Evolutionary conservation across 2,329 filamentous ascomycete species (phyloP), one percentile per base, ranked within the genome.

Genomic region (Pseudogymnoascus sp.): DNA sequence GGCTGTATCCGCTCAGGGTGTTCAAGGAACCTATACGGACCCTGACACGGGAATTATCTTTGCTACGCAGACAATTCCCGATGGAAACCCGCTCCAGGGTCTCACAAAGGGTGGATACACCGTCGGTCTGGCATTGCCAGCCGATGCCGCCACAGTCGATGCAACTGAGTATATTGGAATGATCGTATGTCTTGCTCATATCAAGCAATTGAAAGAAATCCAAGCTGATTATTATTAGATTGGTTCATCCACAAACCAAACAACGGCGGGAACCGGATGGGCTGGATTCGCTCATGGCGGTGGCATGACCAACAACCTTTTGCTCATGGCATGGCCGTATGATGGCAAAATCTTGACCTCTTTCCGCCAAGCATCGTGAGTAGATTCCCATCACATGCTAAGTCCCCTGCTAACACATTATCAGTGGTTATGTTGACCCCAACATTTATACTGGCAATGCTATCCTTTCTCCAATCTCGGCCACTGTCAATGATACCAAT

Each of bases 131-230:
- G 80, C 80, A 1, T 73, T 86, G 13, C 83, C 83, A 4, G 66
- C 71, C 13, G 72, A 79, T 68, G 80, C 80, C 1, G 65, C 79
- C 55, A 77, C 73, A 0, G 77, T 70, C 18, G 77, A 80, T 60
- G 76, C 78, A 5, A 78, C 74, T 42, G 84, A 87, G 69, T 86
- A 85, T 66, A 82, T 87, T 62, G 84, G 84, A 40, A 77, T 82
- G 59, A 73, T 86, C 55, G 83, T 85, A 66, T 65, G 77, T 61
- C 21, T 3, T 60, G 45, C 4, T 8, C 15, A 8, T 4, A 35
- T 12, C 13, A 52, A 15, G 15, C 5, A 33, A 6, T n/a, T 25
- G 37, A 18, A n/a, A 8, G n/a, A 15, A 7, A 18, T 10, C 13
- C 4, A 55, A 33, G n/a, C 45, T 40, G 10, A 61, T 61, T 45